Conservation (phyloP, 768 basidiomycete species). For the Coprinopsis sp. region DNA sequence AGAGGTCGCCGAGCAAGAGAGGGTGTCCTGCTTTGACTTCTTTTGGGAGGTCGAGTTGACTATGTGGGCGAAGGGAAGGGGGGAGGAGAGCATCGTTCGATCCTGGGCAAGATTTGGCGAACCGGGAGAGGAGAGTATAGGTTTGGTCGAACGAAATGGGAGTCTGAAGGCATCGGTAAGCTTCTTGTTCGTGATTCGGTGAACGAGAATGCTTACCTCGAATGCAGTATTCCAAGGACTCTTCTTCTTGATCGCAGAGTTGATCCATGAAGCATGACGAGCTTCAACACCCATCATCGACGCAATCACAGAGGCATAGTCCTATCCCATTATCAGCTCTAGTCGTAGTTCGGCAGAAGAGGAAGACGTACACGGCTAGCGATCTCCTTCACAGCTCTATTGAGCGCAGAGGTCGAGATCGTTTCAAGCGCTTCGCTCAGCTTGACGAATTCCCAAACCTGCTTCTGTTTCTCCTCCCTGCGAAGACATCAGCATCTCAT, state of each 20-base stretch:
- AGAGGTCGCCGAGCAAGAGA: slow-evolving; percentile 12
- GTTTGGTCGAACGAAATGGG: slow-evolving; percentile 38
- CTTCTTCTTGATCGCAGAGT: slow-evolving; percentile 40
- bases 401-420: slow-evolving; percentile 53
- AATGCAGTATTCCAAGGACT: slow-evolving; percentile 57
- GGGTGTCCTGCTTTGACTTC: slow-evolving; percentile 19
- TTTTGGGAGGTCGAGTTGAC: slow-evolving; percentile 19
- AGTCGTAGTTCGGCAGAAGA: neutral
- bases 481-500: neutral
- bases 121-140: slow-evolving; percentile 35
- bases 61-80: slow-evolving; percentile 22
- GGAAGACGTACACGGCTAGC: slow-evolving; percentile 30
- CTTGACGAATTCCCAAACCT: slow-evolving; percentile 44
- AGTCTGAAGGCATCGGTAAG: too few relatives aligned
- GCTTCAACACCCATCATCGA: slow-evolving; percentile 59
- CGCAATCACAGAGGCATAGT: slow-evolving; percentile 49
- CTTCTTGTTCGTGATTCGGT: too few relatives aligned
- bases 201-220: slow-evolving; percentile 41
- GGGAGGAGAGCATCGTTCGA: slow-evolving; percentile 42
- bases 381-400: slow-evolving; percentile 49
- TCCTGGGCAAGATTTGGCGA: slow-evolving; percentile 50
- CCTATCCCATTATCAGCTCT: slow-evolving; percentile 11
- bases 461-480: slow-evolving; percentile 36
- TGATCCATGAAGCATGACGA: slow-evolving; percentile 62
- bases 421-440: slow-evolving; percentile 51